Evolutionary conservation across 2,329 filamentous ascomycete species (phyloP).

Genomic region (Colletotrichum somersetense): DNA sequence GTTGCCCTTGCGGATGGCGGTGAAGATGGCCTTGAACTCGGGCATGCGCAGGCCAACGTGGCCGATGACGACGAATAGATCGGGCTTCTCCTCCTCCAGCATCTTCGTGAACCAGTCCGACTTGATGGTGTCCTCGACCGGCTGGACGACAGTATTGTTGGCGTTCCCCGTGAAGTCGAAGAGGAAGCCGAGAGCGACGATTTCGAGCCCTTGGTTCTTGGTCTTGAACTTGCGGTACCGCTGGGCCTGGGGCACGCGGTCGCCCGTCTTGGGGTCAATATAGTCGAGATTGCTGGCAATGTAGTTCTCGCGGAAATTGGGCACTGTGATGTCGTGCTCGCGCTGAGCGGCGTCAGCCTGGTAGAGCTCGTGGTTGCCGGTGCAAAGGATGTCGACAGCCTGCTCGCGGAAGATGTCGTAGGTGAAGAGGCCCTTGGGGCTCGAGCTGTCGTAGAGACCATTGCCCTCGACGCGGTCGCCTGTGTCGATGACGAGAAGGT

Average conservation of each 20-base stretch:
- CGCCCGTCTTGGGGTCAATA: conserved; percentile 76
- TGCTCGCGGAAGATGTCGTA: conserved; percentile 90
- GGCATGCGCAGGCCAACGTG: conserved; percentile 86
- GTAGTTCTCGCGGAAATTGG: conserved; percentile 84
- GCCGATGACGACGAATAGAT: conserved; percentile 88
- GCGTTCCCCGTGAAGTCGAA: conserved; percentile 94
- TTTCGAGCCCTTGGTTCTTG: conserved; percentile 85
- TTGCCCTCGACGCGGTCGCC: conserved; percentile 95
- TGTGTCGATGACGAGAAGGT: conserved; percentile 94
- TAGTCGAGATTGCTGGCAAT: conserved; percentile 95
- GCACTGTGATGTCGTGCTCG: conserved; percentile 84
- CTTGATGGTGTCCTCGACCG: conserved; percentile 82
- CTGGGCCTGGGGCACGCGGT: conserved; percentile 80
- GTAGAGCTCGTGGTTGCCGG: conserved; percentile 97
- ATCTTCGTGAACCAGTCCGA: conserved; percentile 91
- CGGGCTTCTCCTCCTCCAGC: conserved; percentile 85
- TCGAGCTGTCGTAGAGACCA: conserved; percentile 90
- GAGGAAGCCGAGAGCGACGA: conserved; percentile 92
- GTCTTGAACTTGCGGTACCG: conserved; percentile 92
- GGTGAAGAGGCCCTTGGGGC: conserved; percentile 88
- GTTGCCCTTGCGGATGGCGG: conserved; percentile 79
- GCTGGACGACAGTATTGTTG: conserved; percentile 89
- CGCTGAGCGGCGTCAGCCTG: conserved; percentile 80
- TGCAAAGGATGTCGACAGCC: conserved; percentile 84
- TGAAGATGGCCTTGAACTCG: conserved; percentile 83